These are phyloP conservation scores for Lodderomyces beijingensis DNA, from an alignment of 1,139 yeast genomes.

Conservation along the genomic window DNA sequence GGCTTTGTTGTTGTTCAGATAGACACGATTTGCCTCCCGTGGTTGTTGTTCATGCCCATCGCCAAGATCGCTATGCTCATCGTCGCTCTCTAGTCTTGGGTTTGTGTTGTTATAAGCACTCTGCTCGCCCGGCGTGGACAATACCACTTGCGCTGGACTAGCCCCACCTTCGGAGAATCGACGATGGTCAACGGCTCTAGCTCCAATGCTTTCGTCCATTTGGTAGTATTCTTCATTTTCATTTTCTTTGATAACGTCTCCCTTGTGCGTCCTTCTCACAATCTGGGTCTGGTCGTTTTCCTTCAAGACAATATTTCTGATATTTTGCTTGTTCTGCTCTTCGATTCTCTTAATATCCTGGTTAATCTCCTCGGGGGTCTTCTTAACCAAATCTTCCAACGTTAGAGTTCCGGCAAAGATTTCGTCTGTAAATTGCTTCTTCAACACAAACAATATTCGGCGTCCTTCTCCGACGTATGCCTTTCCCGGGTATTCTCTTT, in stretches of 20 bases:
- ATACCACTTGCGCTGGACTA: conserved; percentile 5
- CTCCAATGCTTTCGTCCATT: conserved; percentile 31
- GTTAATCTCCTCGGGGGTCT: conserved; percentile 33
- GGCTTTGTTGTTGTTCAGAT: background rate
- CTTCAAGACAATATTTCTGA: conserved; percentile 46
- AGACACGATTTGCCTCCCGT: background rate
- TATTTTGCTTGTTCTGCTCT: conserved; percentile 13
- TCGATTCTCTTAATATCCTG: conserved; percentile 17
- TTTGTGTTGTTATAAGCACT: conserved; percentile 13
- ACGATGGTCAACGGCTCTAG: conserved; percentile 42
- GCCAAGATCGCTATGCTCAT: conserved; percentile 2
- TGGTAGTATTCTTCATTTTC: conserved; percentile 23
- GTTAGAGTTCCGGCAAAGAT: conserved; percentile 25
- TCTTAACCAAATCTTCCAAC: conserved; percentile 25
- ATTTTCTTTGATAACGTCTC: conserved; percentile 74
- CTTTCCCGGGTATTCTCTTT: conserved; percentile 19
- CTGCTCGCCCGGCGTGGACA: conserved; percentile 6
- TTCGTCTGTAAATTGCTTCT: conserved; percentile 27
- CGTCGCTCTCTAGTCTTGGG: conserved; percentile 8
- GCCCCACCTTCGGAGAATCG: conserved; percentile 21
- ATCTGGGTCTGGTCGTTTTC: conserved; percentile 40
- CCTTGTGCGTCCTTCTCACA: conserved; percentile 77
- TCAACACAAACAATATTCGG: conserved; percentile 34
- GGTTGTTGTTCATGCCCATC: conserved; percentile 4
- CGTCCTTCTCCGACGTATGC: conserved; percentile 41